These are phyloP conservation scores for Myriosclerotinia curreyana DNA, from an alignment of 2,329 filamentous ascomycete genomes.

Conservation along the genomic window DNA sequence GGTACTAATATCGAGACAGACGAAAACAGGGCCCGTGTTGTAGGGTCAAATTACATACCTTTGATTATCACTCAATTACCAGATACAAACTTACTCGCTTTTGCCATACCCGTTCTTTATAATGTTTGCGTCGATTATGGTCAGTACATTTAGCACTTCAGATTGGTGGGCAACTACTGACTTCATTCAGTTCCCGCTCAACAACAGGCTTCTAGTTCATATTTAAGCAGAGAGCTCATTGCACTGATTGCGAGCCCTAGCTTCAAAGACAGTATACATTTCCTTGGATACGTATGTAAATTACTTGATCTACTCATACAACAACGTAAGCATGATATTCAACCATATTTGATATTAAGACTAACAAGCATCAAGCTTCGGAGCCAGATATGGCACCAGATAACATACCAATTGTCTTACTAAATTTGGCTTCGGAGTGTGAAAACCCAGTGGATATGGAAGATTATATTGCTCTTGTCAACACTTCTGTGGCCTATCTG, in stretches of 20 bases:
- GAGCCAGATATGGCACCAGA: conserved; percentile 35
- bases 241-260: conserved; percentile 48
- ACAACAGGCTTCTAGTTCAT: conserved; percentile 51
- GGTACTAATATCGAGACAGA: conserved; percentile 42
- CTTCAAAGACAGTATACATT: conserved; percentile 43
- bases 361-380: conserved; percentile 29
- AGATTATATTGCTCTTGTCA: conserved; percentile 51
- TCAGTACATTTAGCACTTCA: conserved; percentile 39
- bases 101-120: conserved; percentile 58
- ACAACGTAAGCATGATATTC: conserved; percentile 43
- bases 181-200: conserved; percentile 50
- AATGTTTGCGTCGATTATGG: conserved; percentile 64
- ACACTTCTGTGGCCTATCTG: conserved; percentile 55
- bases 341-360: not conserved
- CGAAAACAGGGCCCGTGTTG: conserved; percentile 56
- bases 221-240: conserved; percentile 50
- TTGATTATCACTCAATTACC: conserved; percentile 49
- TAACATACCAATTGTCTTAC: conserved; percentile 52
- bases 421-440: conserved; percentile 48
- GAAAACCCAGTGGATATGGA: conserved; percentile 49
- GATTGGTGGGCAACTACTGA: conserved; percentile 26
- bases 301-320: conserved; percentile 52
- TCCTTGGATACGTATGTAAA: conserved; percentile 55
- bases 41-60: conserved; percentile 48
- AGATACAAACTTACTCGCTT: conserved; percentile 48